These are phyloP conservation scores for Gracilaria caudata DNA, from an alignment of 23 red algal genomes.

Conservation along the genomic window DNA sequence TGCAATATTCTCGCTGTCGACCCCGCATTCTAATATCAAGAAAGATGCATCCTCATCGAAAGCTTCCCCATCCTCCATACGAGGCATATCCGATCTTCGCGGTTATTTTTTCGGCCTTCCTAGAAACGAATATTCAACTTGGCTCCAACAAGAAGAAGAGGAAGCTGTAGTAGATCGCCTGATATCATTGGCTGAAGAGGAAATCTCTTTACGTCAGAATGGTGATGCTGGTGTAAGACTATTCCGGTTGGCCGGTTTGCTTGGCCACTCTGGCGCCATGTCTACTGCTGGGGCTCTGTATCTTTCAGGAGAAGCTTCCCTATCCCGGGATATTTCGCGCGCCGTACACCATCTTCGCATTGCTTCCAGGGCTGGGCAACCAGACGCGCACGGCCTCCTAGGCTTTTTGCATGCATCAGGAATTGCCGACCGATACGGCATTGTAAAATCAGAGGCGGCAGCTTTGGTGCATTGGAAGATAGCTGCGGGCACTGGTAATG, in stretches of 20 bases:
- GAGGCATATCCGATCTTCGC: not conserved
- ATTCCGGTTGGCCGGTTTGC: slow-evolving; percentile 62
- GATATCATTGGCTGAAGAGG: slow-evolving; percentile 16
- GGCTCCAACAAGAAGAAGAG: not conserved
- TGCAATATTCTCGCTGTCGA: not conserved
- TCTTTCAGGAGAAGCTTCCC: slow-evolving; percentile 37
- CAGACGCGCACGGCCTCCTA: slow-evolving; percentile 80
- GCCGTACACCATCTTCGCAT: slow-evolving; percentile 31
- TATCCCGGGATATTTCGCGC: slow-evolving; percentile 18
- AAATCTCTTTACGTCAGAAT: slow-evolving; percentile 22
- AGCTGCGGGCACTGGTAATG: slow-evolving; percentile 66
- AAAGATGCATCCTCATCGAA: not conserved
- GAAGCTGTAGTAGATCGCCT: not conserved
- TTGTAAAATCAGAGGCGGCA: slow-evolving; percentile 23
- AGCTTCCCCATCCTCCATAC: not conserved
- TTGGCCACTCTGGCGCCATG: slow-evolving; percentile 62
- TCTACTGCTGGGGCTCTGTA: slow-evolving; percentile 35
- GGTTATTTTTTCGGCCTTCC: not conserved
- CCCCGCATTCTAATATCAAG: not conserved
- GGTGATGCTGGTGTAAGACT: not conserved
- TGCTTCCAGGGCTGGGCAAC: slow-evolving; percentile 53
- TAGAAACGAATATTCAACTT: not conserved
- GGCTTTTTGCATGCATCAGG: slow-evolving; percentile 77
- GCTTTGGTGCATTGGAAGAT: slow-evolving; percentile 65
- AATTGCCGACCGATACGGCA: slow-evolving; percentile 47